Conservation (phyloP, 805 yeast genomes). For the Tetrapisispora nanseiensis region DNA sequence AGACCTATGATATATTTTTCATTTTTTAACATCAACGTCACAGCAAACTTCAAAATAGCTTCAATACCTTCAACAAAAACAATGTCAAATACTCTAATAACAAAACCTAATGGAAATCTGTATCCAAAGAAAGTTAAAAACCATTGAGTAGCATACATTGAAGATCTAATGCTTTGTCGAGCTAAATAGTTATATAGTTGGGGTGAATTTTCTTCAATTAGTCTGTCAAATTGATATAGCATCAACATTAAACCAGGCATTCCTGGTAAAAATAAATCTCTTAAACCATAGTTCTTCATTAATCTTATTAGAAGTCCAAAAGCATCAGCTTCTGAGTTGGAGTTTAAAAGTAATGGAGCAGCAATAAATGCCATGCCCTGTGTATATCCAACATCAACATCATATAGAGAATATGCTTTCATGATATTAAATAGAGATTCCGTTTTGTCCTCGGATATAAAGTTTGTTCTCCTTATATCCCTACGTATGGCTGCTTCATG, state of each 20-base stretch:
- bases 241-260: slow-evolving; percentile 88
- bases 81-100: slow-evolving; percentile 76
- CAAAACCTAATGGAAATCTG: slow-evolving; percentile 85
- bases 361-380: slow-evolving; percentile 96
- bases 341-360: slow-evolving; percentile 72
- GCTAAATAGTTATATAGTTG: slow-evolving; percentile 61
- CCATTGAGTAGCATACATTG: slow-evolving; percentile 98
- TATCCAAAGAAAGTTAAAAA: slow-evolving; percentile 90
- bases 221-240: slow-evolving; percentile 82
- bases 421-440: slow-evolving; percentile 64
- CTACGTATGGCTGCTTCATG: slow-evolving; percentile 71
- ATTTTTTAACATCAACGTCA: slow-evolving; percentile 68
- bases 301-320: slow-evolving; percentile 70
- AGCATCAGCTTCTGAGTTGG: slow-evolving; percentile 62
- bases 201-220: slow-evolving; percentile 71
- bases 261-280: slow-evolving; percentile 71
- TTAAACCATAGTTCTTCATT: slow-evolving; percentile 77
- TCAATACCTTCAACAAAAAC: slow-evolving; percentile 88
- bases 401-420: slow-evolving; percentile 75
- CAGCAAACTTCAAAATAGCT: slow-evolving; percentile 72
- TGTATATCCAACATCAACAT: slow-evolving; percentile 91
- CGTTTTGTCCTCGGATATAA: slow-evolving; percentile 52
- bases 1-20: slow-evolving; percentile 47
- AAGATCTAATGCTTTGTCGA: slow-evolving; percentile 79
- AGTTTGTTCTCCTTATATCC: slow-evolving; percentile 79